These are phyloP conservation scores for Microascus cirrosus DNA, from an alignment of 2,329 filamentous ascomycete genomes.

Conservation along the genomic window DNA sequence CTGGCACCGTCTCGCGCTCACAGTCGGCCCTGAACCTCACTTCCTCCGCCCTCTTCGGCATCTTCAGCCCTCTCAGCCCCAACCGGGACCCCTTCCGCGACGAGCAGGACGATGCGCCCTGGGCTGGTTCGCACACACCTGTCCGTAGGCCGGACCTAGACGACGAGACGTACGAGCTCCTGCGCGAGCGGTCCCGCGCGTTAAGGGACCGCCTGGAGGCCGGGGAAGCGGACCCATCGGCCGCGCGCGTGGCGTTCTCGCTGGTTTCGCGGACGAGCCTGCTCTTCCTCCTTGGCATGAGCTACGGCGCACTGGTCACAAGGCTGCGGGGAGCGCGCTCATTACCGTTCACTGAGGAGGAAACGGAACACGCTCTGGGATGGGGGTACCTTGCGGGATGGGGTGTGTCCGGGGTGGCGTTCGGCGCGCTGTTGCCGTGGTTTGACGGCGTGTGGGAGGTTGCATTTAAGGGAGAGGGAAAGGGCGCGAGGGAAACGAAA, in stretches of 20 bases:
- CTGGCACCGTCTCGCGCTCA: slow-evolving; percentile 33
- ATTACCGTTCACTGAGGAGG: slow-evolving; percentile 21
- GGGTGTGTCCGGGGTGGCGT: slow-evolving; percentile 65
- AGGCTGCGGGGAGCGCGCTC: slow-evolving; percentile 63
- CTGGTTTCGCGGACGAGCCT: slow-evolving; percentile 47
- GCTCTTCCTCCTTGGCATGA: slow-evolving; percentile 68
- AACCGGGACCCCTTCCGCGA: slow-evolving; percentile 30
- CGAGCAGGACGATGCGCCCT: slow-evolving; percentile 50
- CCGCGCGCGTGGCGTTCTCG: slow-evolving; percentile 26
- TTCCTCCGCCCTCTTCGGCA: slow-evolving; percentile 79
- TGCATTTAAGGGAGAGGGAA: slow-evolving; percentile 25
- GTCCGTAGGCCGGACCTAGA: slow-evolving; percentile 29
- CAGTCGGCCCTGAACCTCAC: slow-evolving; percentile 80
- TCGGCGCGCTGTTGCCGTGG: slow-evolving; percentile 76
- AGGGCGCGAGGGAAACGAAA: slow-evolving; percentile 17
- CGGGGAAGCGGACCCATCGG: slow-evolving; percentile 13
- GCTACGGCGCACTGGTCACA: slow-evolving; percentile 73
- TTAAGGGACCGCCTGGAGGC: slow-evolving; percentile 22
- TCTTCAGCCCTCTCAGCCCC: slow-evolving; percentile 63
- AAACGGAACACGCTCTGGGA: slow-evolving; percentile 14
- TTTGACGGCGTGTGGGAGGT: slow-evolving; percentile 67
- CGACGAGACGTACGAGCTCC: slow-evolving; percentile 30
- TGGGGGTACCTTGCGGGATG: slow-evolving; percentile 62
- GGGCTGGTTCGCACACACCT: slow-evolving; percentile 68
- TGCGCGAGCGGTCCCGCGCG: slow-evolving; percentile 23